phyloP scores from a whole-genome alignment of 1,284 basidiomycete species.

The Malassezia psittaci region DNA sequence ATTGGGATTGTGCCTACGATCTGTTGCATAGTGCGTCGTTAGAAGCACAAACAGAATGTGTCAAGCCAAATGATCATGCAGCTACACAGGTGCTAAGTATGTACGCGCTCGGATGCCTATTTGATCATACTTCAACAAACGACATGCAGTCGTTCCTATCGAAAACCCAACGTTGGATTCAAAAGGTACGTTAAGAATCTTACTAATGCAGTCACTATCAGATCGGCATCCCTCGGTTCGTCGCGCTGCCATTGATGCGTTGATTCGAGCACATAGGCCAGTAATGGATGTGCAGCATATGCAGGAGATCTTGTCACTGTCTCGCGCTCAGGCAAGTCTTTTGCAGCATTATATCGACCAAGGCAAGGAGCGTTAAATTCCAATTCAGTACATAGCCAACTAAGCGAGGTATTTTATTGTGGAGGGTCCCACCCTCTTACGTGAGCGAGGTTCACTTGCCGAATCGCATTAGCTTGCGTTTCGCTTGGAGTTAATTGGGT shows the following conservation, averaged over 20 bases:
- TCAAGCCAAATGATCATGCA: not conserved
- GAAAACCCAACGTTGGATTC: not conserved
- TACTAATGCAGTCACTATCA: not conserved
- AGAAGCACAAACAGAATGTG: not conserved
- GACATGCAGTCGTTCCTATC: too few species aligned
- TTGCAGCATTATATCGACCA: too few species aligned
- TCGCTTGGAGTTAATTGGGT: too few species aligned
- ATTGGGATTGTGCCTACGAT: not conserved
- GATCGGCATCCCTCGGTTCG: conserved; percentile 8
- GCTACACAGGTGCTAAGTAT: not conserved
- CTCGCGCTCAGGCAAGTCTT: not conserved
- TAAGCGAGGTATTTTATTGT: too few species aligned
- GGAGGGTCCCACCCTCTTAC: too few species aligned
- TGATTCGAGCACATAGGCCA: not conserved
- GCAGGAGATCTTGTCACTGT: not conserved
- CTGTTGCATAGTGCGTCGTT: not conserved
- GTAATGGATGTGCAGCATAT: not conserved
- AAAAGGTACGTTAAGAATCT: not conserved
- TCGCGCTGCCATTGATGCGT: conserved; percentile 5
- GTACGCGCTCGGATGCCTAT: conserved; percentile 4
- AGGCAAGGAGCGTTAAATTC: too few species aligned
- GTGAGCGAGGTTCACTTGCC: too few species aligned
- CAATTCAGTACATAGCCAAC: too few species aligned
- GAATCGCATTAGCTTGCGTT: too few species aligned
- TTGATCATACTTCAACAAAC: too few species aligned